Base-by-base conservation (phyloP, 805 yeast species). In the Candida parachauliodes region DNA sequence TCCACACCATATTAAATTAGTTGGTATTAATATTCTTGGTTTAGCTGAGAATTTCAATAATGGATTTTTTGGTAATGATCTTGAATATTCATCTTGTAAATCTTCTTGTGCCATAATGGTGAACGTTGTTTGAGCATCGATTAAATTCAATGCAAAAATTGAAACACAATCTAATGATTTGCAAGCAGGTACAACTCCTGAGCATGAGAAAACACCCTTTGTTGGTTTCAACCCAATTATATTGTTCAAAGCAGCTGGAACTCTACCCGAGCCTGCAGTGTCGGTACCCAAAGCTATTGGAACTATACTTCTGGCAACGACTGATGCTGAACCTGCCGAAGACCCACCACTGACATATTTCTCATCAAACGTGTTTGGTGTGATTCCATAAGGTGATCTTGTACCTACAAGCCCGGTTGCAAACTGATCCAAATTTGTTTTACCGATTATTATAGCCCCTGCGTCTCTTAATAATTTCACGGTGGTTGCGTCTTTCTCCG, bases 261-360 rank as follows among this genome's bases (percentile, higher is more conserved):
- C 98, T 54, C 98, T 77, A 28, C 97, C 97, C 5, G 96, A 87
- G 16, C 98, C 98, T 8, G 98, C 98, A 25, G 98, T 91, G 57
- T 91, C 98, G 5, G 98, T 93, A 25, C 97, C 97, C 49, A 91
- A 70, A 1, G 96, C 74, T 34, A 91, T 53, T 23, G 98, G 96
- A 12, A 87, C 96, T 33, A 81, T 69, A 42, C 98, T 98, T 48
- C 88, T 74, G 15, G 88, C 91, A 14, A 88, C 97, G 16, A 82
- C 89, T 10, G 82, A 79, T 5, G 96, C 94, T n/a, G 96, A 87
- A 9, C 98, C 98, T 1, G 97, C 88, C 26, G 94, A 83, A 2
- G 96, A 88, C 21, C 98, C 98, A 36, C 98, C 98, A 39, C 88
- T 77, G 12, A 91, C 96, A 55, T 88, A 88, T 33, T 78, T 69